These are phyloP conservation scores for Chalciporus chontae DNA, from an alignment of 768 basidiomycete genomes.

Conservation along the genomic window DNA sequence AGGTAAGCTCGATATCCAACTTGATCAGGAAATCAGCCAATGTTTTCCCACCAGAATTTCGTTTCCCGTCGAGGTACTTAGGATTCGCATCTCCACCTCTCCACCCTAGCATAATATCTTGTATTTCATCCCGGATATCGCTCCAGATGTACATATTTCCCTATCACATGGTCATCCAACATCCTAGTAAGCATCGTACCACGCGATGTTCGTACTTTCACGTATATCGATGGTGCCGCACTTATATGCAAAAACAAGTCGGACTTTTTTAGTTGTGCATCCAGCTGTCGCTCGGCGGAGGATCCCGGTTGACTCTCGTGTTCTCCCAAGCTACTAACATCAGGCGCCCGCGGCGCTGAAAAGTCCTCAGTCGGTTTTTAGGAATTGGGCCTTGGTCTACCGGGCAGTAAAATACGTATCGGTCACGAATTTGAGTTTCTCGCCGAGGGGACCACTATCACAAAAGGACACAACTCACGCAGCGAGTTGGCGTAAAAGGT, in stretches of 20 bases:
- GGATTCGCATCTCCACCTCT: conserved; percentile 2
- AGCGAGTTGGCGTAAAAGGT: background rate
- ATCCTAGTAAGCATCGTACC: background rate
- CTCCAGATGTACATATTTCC: background rate
- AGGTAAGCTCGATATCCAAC: conserved; percentile 25
- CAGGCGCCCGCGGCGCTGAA: background rate
- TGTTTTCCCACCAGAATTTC: conserved; percentile 20
- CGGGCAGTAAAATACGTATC: background rate
- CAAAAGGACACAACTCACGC: background rate
- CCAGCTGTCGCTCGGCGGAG: too few relatives aligned
- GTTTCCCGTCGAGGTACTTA: conserved; percentile 27
- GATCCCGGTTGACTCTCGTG: background rate
- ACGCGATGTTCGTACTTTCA: too few relatives aligned
- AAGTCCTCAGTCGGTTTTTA: background rate
- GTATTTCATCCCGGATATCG: background rate
- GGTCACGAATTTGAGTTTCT: too few relatives aligned
- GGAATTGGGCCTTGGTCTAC: background rate
- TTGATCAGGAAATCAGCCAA: background rate
- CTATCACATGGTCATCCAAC: background rate
- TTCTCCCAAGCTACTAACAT: background rate
- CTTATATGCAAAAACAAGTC: too few relatives aligned
- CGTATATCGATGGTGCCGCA: too few relatives aligned
- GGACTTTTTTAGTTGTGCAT: too few relatives aligned
- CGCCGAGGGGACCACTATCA: too few relatives aligned
- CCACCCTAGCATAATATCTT: background rate